These are phyloP conservation scores for Pestalotiopsis sp. DNA, from an alignment of 2,329 filamentous ascomycete species.

Conservation along the genomic window DNA sequence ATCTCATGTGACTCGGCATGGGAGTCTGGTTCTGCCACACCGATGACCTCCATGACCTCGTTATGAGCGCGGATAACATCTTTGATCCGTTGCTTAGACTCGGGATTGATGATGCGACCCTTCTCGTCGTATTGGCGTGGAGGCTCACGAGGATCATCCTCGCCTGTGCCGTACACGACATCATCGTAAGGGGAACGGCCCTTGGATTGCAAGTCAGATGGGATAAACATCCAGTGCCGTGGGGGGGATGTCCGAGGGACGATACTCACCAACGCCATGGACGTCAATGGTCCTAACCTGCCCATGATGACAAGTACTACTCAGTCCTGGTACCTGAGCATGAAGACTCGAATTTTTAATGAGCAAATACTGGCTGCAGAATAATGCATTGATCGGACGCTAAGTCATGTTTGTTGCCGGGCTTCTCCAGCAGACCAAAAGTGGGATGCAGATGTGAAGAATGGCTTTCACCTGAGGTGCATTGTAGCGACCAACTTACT, in stretches of 20 bases:
- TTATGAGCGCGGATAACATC: slow-evolving; percentile 62
- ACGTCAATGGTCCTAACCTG: slow-evolving; percentile 55
- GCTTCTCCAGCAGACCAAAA: neutral
- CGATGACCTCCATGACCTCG: slow-evolving; percentile 64
- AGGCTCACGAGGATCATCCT: slow-evolving; percentile 39
- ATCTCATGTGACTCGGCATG: slow-evolving; percentile 38
- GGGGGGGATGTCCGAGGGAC: neutral
- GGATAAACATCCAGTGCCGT: too few relatives aligned
- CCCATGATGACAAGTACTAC: slow-evolving; percentile 41
- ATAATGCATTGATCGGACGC: neutral
- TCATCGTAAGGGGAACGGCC: slow-evolving; percentile 63
- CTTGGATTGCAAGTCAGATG: slow-evolving; percentile 30
- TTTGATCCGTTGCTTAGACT: slow-evolving; percentile 54
- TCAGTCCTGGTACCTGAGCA: neutral
- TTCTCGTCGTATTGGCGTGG: slow-evolving; percentile 54
- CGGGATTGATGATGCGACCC: slow-evolving; percentile 55
- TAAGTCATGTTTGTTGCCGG: too few relatives aligned
- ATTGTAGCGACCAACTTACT: too few relatives aligned
- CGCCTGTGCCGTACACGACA: slow-evolving; percentile 50
- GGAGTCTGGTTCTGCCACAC: slow-evolving; percentile 60
- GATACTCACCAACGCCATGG: slow-evolving; percentile 52
- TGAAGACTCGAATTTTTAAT: neutral
- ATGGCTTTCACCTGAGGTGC: too few relatives aligned
- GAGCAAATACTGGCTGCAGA: neutral
- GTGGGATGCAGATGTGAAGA: neutral